Conservation (phyloP, 2,329 filamentous ascomycete species). For the Trichophyton benhamiae region DNA sequence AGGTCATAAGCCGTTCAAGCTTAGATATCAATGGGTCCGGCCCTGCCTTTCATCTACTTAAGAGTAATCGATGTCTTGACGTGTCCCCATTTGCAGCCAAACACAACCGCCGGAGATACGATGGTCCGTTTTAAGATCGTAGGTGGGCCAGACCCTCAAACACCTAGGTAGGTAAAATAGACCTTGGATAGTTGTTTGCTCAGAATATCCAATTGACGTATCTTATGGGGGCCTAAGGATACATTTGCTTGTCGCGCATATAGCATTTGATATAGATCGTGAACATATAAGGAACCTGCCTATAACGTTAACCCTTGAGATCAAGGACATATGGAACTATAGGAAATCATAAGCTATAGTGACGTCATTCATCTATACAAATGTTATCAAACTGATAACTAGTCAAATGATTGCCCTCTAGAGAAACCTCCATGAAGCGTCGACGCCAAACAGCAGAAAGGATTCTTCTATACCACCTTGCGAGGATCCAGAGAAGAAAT, state of each 20-base stretch:
- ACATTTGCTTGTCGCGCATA: background rate
- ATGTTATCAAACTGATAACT: too few species aligned
- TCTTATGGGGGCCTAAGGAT: too few species aligned
- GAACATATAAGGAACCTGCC: background rate
- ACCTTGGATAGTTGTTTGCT: too few species aligned
- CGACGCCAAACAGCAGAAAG: background rate
- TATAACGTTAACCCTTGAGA: too few species aligned
- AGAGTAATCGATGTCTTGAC: background rate
- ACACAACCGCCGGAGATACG: background rate
- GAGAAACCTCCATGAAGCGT: background rate
- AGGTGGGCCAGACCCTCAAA: too few species aligned
- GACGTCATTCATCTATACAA: background rate
- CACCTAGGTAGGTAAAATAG: too few species aligned
- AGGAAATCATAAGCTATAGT: background rate
- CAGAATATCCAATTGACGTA: too few species aligned
- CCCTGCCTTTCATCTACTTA: background rate
- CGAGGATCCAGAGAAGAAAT: constrained; percentile 56
- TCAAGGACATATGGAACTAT: background rate
- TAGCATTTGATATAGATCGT: background rate
- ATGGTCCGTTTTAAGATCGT: background rate
- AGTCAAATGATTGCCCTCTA: background rate
- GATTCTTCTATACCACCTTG: constrained; percentile 31
- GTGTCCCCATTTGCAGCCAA: background rate
- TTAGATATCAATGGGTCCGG: background rate
- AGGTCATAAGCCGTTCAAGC: background rate